Conservation (phyloP, 805 yeast species). For the Wickerhamiella qilinensis region DNA sequence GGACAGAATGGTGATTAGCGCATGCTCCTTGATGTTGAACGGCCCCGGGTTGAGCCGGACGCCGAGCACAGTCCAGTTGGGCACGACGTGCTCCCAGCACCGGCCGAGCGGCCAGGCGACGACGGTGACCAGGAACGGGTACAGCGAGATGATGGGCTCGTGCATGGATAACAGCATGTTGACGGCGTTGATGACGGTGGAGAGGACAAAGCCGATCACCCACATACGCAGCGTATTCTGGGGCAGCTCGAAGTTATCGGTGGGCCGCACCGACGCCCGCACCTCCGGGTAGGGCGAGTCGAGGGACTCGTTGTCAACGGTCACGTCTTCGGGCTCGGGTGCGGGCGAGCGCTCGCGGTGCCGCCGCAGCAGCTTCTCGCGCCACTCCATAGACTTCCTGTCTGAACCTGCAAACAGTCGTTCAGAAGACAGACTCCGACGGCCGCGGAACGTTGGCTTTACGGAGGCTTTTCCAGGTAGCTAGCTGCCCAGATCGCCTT, state of each 20-base stretch:
- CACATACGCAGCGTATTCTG: conserved; percentile 42
- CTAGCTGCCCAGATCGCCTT: too few relatives aligned
- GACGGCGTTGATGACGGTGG: conserved; percentile 40
- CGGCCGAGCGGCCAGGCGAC: conserved; percentile 51
- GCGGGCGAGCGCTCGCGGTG: background rate
- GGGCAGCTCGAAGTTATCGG: conserved; percentile 34
- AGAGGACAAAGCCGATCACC: conserved; percentile 35
- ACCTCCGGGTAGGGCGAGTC: conserved; percentile 51
- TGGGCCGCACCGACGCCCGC: conserved; percentile 45
- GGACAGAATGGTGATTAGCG: conserved; percentile 38
- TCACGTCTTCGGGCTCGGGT: background rate
- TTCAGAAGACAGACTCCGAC: too few relatives aligned
- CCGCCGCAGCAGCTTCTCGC: background rate
- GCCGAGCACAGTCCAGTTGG: conserved; percentile 20
- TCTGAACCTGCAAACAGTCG: too few relatives aligned
- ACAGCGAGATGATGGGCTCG: conserved; percentile 35
- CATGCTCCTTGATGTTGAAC: conserved; percentile 48
- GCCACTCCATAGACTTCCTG: background rate
- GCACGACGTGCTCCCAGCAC: conserved; percentile 28
- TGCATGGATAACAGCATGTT: conserved; percentile 45
- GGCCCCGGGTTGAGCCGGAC: conserved; percentile 41
- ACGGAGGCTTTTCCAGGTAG: too few relatives aligned
- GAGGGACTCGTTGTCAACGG: background rate
- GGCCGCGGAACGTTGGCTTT: too few relatives aligned
- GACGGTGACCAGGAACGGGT: conserved; percentile 41